A percentile compares a stretch with the other conserved stretches of the same genome.
Evolutionary conservation across 2,329 filamentous ascomycete genomes (phyloP).

Genomic region (Grosmannia serpens): DNA sequence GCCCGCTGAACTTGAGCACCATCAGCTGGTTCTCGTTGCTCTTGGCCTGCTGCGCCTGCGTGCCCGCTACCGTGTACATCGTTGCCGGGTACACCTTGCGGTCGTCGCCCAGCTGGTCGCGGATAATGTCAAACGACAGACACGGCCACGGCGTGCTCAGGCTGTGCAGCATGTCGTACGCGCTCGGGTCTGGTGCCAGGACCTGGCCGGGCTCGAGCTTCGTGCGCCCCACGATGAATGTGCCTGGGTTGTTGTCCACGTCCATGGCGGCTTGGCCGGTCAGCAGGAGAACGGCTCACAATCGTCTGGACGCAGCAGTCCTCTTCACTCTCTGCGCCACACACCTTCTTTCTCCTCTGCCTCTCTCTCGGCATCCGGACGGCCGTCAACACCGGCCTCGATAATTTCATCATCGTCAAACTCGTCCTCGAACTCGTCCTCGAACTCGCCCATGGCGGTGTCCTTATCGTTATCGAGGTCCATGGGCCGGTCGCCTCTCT

Average conservation of each 20-base stretch:
- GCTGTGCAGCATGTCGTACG: conserved; percentile 95
- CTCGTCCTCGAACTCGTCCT: conserved; percentile 90
- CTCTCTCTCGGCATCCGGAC: conserved; percentile 85
- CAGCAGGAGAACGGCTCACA: neutral
- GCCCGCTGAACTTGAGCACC: conserved; percentile 89
- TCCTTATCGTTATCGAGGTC: conserved; percentile 48
- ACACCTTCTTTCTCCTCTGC: conserved; percentile 68
- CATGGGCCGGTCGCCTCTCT: conserved; percentile 51
- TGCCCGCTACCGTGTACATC: conserved; percentile 88
- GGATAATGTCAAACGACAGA: conserved; percentile 86
- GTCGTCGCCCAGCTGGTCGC: conserved; percentile 75
- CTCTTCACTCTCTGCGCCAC: conserved; percentile 21
- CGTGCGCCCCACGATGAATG: conserved; percentile 90
- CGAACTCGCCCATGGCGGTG: conserved; percentile 67
- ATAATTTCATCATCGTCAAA: conserved; percentile 81
- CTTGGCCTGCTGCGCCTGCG: conserved; percentile 68
- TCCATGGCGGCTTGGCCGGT: conserved; percentile 58
- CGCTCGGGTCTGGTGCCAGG: conserved; percentile 80
- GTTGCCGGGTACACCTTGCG: conserved; percentile 91
- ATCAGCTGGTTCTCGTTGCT: conserved; percentile 85
- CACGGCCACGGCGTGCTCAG: conserved; percentile 95
- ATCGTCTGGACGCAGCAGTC: no score
- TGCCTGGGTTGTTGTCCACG: conserved; percentile 63
- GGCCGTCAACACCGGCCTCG: conserved; percentile 86
- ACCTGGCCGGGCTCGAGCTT: conserved; percentile 87